Evolutionary conservation across 345 rosid genomes (phyloP).

Genomic region (Garcia nutans): DNA sequence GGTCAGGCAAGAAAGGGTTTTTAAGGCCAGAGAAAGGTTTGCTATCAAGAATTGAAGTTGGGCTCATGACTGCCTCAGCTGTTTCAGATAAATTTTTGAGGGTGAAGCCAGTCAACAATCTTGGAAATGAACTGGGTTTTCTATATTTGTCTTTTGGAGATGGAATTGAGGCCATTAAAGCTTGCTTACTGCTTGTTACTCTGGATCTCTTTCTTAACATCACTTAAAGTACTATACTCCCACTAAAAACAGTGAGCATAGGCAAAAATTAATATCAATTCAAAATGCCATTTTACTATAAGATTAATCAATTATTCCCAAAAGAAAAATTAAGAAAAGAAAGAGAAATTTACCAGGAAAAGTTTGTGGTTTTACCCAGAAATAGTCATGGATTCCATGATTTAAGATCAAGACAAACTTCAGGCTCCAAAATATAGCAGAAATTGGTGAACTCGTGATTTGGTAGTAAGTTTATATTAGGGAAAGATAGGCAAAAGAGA

Average conservation of each 20-base stretch:
- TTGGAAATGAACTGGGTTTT: constrained; percentile 58
- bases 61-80: constrained; percentile 58
- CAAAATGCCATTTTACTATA: not conserved
- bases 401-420: constrained; percentile 26
- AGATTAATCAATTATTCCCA: not conserved
- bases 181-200: constrained; percentile 25
- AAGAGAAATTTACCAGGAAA: constrained; percentile 20
- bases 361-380: constrained; percentile 14
- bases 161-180: constrained; percentile 45
- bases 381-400: constrained; percentile 22
- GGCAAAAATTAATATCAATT: not conserved
- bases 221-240: not conserved
- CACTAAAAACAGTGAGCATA: constrained; percentile 15
- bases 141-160: constrained; percentile 42
- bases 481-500: constrained; percentile 19
- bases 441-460: constrained; percentile 6
- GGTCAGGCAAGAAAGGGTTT: constrained; percentile 61
- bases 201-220: constrained; percentile 46
- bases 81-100: constrained; percentile 54
- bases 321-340: not conserved
- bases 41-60: constrained; percentile 82
- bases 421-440: constrained; percentile 27
- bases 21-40: constrained; percentile 64
- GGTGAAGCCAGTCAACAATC: constrained; percentile 55
- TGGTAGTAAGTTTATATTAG: constrained; percentile 13